Base-by-base conservation (phyloP, 2,329 filamentous ascomycete species). In the Paecilomyces dactylethromorphus region DNA sequence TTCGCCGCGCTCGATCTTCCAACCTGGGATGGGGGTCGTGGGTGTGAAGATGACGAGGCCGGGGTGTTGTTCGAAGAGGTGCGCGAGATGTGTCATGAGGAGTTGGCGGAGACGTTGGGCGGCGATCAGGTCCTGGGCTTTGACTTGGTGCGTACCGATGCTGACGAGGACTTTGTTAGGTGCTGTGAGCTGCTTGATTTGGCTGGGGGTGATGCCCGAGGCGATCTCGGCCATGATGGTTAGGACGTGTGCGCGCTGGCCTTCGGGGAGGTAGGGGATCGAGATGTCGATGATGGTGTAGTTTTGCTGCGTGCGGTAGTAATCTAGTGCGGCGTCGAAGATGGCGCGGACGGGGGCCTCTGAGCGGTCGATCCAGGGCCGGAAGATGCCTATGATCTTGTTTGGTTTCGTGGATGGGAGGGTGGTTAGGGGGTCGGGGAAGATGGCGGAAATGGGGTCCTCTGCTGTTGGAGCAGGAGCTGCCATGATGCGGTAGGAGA, bases 401-500 rank as follows among this genome's bases (percentile, higher is more conserved):
- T 54, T 60, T 49, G 65, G 64, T 55, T 60, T 66, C 0, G 74
- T 69, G 0, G 77, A 74, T 52, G 82, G 76, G 7, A 77, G 63
- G 13, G 84, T 85, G 3, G 62, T 57, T 3, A 79, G 73, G 5
- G 85, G 79, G 32, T 67, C 55, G 0, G 83, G 82, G 71, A 95
- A 94, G 13, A 81, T 76, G 7, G 82, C 75, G 18, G 88, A 88
- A 7, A 81, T 74, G 0, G 81, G 77, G 69, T 88, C 82, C 2
- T 80, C 74, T 4, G 64, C 63, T 32, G 65, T 64, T 0, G 87
- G 84, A 66, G 96, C 83, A 0, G 91, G 89, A 56, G 85, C 82
- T 1, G 89, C 83, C 82, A 95, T 91, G 66, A 90, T 71, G 55
- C 90, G 86, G 76, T 94, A 97, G n/a, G 89, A 88, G 56, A 92